Evolutionary conservation across 192 early-diverging fungal species (phyloP).

Genomic region (Gryganskiella cystojenkinii): DNA sequence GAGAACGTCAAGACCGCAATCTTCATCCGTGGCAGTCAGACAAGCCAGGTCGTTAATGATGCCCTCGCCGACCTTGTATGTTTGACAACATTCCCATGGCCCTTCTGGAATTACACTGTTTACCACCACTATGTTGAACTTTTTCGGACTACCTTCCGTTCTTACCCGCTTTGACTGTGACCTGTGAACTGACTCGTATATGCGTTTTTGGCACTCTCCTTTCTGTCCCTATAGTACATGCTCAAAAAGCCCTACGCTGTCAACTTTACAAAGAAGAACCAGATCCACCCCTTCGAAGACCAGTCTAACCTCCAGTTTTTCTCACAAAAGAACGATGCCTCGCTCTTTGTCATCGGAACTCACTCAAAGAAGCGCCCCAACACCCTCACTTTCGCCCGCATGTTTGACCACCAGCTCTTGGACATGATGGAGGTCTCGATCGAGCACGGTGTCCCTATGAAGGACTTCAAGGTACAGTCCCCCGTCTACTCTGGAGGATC

Average conservation of each 20-base stretch:
- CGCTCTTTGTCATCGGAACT: slow-evolving; percentile 88
- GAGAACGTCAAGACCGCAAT: slow-evolving; percentile 94
- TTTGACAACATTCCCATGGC: not conserved
- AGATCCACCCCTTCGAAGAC: slow-evolving; percentile 97
- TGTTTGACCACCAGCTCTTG: slow-evolving; percentile 93
- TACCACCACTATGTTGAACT: too few species aligned
- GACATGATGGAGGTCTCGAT: slow-evolving; percentile 97
- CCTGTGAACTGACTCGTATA: not conserved
- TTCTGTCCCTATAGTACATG: slow-evolving; percentile 64
- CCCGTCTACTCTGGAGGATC: too few species aligned
- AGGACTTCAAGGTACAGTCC: slow-evolving; percentile 73
- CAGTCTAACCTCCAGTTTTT: slow-evolving; percentile 92
- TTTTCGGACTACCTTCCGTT: too few species aligned
- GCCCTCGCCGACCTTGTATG: slow-evolving; percentile 91
- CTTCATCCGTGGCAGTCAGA: slow-evolving; percentile 87
- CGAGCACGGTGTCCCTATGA: slow-evolving; percentile 73
- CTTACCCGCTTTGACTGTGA: not conserved
- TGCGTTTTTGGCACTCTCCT: not conserved
- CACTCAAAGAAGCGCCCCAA: slow-evolving; percentile 98
- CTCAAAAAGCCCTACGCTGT: slow-evolving; percentile 92
- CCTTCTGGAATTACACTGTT: not conserved
- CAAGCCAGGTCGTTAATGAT: slow-evolving; percentile 85
- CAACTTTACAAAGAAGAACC: slow-evolving; percentile 94
- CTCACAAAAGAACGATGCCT: slow-evolving; percentile 95
- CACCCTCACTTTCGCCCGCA: slow-evolving; percentile 90